phyloP scores from a whole-genome alignment of 805 yeast genomes.

The Ogataea pilisensis region DNA sequence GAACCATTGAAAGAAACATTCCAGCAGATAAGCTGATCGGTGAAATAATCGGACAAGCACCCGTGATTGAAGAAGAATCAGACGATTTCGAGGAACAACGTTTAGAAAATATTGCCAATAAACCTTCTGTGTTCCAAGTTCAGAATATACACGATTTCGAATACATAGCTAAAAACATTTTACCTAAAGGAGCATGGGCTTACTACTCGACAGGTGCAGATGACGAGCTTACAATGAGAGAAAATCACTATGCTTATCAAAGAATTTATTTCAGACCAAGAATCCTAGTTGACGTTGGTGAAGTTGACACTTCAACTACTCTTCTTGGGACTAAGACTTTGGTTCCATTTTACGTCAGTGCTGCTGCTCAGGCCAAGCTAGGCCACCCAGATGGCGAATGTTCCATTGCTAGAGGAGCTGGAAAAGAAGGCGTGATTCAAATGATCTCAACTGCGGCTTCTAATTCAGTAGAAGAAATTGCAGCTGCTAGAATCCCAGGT shows the following conservation, averaged over 20 bases:
- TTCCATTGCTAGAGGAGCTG: slow-evolving; percentile 78
- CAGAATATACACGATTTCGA: slow-evolving; percentile 86
- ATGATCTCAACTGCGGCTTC: slow-evolving; percentile 94
- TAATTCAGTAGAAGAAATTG: slow-evolving; percentile 81
- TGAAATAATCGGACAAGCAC: slow-evolving; percentile 31
- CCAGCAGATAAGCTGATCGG: slow-evolving; percentile 63
- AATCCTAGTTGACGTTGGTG: slow-evolving; percentile 74
- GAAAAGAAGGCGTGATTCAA: slow-evolving; percentile 65
- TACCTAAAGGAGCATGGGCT: slow-evolving; percentile 84
- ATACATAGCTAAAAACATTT: slow-evolving; percentile 71
- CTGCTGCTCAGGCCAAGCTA: slow-evolving; percentile 87
- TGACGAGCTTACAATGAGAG: slow-evolving; percentile 86
- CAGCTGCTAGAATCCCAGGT: slow-evolving; percentile 56
- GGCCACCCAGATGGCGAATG: slow-evolving; percentile 94
- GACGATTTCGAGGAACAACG: slow-evolving; percentile 42
- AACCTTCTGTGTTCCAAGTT: slow-evolving; percentile 68
- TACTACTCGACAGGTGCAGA: slow-evolving; percentile 90
- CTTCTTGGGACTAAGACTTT: slow-evolving; percentile 68
- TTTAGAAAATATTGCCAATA: slow-evolving; percentile 38
- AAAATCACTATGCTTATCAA: slow-evolving; percentile 87
- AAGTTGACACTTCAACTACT: slow-evolving; percentile 63
- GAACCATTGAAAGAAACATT: slow-evolving; percentile 63
- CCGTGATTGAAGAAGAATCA: slow-evolving; percentile 28
- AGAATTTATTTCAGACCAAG: slow-evolving; percentile 84
- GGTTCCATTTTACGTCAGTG: slow-evolving; percentile 85